Percentiles rank a stretch among this genome's conserved stretches.
Conservation (phyloP, 202 grass and related monocot genomes). For the Setaria italica region DNA sequence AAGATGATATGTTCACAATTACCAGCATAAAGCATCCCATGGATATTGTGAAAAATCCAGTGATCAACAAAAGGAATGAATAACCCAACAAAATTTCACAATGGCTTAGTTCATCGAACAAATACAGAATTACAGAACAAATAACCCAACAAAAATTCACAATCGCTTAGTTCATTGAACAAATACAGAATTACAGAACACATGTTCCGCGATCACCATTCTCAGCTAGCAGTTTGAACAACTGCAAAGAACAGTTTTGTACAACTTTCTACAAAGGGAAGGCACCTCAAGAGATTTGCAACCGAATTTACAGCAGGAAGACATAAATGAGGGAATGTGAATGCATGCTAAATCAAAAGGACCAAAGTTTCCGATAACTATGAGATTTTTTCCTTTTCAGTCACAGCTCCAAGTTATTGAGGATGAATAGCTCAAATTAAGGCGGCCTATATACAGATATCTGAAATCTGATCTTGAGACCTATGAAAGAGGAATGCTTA, state of each 20-base stretch:
- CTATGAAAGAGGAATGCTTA: neutral
- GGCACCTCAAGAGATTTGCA: slow-evolving; percentile 22
- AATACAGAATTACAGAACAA: neutral
- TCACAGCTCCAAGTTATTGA: slow-evolving; percentile 20
- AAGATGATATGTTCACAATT: neutral
- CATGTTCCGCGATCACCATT: neutral
- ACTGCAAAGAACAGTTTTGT: slow-evolving; percentile 21
- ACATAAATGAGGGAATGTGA: neutral
- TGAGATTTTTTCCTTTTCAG: neutral
- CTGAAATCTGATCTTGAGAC: slow-evolving; percentile 15
- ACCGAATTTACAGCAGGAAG: slow-evolving; percentile 6
- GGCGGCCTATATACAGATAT: slow-evolving; percentile 35
- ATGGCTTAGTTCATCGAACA: neutral
- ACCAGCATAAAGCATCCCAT: neutral
- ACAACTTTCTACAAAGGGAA: slow-evolving; percentile 32
- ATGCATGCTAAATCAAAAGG: slow-evolving; percentile 20
- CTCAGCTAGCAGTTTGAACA: neutral
- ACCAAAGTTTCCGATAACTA: neutral
- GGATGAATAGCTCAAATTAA: slow-evolving; percentile 3
- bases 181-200: neutral
- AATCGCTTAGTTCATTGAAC: neutral
- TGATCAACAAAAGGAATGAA: neutral
- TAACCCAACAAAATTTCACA: neutral
- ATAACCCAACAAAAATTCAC: neutral
- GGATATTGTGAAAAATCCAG: neutral